Percentiles rank a stretch among this genome's conserved stretches.
Conservation (phyloP, 495 filamentous ascomycete genomes). For the Penicillium arizonense region DNA sequence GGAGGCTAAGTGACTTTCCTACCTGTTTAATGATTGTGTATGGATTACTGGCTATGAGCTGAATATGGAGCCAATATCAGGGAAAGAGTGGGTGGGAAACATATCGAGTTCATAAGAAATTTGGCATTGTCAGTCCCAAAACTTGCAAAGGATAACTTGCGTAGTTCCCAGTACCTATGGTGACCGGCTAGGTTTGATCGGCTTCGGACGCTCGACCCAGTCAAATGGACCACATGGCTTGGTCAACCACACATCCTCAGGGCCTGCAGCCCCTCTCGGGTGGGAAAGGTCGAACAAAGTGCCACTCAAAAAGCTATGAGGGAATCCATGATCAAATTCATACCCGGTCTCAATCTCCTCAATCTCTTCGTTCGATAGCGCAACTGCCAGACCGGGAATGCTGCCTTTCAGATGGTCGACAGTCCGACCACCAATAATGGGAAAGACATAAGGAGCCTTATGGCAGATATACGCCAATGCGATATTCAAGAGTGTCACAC, state of each 20-base stretch:
- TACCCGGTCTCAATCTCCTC: conserved; percentile 56
- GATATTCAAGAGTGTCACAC: conserved; percentile 38
- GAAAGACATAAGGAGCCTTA: conserved; percentile 67
- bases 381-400: conserved; percentile 57
- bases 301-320: conserved; percentile 44
- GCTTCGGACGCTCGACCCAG: conserved; percentile 20
- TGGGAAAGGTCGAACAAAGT: conserved; percentile 16
- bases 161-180: no score
- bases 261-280: conserved; percentile 30
- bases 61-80: no score
- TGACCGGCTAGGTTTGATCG: conserved; percentile 7
- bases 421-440: conserved; percentile 67
- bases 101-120: no score
- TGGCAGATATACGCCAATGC: conserved; percentile 56
- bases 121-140: no score
- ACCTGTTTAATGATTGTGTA: no score
- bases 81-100: no score
- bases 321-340: conserved; percentile 63
- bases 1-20: no score
- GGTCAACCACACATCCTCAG: conserved; percentile 44
- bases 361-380: conserved; percentile 57
- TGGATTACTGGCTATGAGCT: no score
- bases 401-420: conserved; percentile 64
- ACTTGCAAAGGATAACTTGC: no score
- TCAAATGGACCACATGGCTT: conserved; percentile 45